Evolutionary conservation across 2,329 filamentous ascomycete genomes (phyloP).

Genomic region (Exophiala sp.): DNA sequence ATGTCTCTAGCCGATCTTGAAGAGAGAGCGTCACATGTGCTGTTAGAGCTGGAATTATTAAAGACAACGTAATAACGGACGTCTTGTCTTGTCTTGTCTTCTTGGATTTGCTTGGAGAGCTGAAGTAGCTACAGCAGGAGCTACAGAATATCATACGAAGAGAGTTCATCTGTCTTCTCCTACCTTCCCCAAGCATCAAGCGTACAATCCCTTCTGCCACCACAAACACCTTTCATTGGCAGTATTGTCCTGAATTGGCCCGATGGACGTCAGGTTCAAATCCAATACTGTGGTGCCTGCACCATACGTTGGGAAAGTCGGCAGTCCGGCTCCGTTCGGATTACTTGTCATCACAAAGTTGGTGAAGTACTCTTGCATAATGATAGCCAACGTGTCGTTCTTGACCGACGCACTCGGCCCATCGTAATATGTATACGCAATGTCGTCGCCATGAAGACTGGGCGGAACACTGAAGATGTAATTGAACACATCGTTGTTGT

Average conservation of each 20-base stretch:
- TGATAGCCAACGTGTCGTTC: constrained; percentile 5
- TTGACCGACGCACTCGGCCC: constrained; percentile 31
- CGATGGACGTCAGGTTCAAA: constrained; percentile 43
- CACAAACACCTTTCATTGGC: constrained; percentile 49
- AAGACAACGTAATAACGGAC: no score
- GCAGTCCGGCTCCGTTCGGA: constrained; percentile 36
- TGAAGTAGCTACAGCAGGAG: no score
- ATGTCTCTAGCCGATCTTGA: no score
- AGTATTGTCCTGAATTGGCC: constrained; percentile 43
- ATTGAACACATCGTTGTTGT: constrained; percentile 47
- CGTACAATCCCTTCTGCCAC: constrained; percentile 52
- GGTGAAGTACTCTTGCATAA: constrained; percentile 32
- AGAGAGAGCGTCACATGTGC: no score
- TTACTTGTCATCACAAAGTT: constrained; percentile 35
- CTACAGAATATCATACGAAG: no score
- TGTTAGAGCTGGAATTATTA: no score
- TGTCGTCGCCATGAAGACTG: constrained; percentile 51
- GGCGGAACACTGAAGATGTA: constrained; percentile 54
- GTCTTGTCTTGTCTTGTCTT: no score
- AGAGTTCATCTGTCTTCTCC: no score
- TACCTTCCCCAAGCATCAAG: background rate
- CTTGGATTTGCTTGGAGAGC: no score
- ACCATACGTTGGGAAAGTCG: constrained; percentile 48
- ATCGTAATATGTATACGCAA: constrained; percentile 52
- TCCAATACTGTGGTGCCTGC: constrained; percentile 42